Conservation (phyloP, 163 green algal species). For the Scenedesmus sp. region DNA sequence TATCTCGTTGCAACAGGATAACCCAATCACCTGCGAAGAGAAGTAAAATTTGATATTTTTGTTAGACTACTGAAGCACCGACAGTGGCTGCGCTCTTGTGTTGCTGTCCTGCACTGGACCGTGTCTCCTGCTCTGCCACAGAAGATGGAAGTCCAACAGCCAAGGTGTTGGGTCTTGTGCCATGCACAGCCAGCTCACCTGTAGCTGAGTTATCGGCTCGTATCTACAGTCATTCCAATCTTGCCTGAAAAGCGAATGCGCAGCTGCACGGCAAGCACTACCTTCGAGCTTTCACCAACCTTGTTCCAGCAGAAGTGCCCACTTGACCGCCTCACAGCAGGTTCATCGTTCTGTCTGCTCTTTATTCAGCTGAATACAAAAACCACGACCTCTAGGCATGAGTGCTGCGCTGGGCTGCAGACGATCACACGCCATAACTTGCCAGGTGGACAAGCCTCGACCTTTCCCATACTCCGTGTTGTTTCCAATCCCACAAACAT, state of each 20-base stretch:
- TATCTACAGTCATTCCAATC: too few species aligned
- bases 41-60: too few species aligned
- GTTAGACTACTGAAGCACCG: too few species aligned
- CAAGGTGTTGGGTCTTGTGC: background rate
- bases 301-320: background rate
- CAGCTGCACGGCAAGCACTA: too few species aligned
- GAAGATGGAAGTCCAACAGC: background rate
- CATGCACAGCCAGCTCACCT: background rate
- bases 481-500: background rate
- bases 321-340: background rate
- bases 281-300: too few species aligned
- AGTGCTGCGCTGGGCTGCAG: background rate
- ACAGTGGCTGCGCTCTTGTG: too few species aligned
- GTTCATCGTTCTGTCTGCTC: background rate
- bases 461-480: background rate
- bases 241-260: too few species aligned
- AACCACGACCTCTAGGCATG: background rate
- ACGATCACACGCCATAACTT: constrained; percentile 10
- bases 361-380: background rate
- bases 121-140: too few species aligned
- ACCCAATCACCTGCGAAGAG: too few species aligned
- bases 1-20: too few species aligned
- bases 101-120: too few species aligned
- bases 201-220: too few species aligned
- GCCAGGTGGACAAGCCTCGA: background rate